Percentiles rank a stretch among this genome's conserved stretches.
Conservation (phyloP, 495 filamentous ascomycete genomes). For the Trichoderma reesei region DNA sequence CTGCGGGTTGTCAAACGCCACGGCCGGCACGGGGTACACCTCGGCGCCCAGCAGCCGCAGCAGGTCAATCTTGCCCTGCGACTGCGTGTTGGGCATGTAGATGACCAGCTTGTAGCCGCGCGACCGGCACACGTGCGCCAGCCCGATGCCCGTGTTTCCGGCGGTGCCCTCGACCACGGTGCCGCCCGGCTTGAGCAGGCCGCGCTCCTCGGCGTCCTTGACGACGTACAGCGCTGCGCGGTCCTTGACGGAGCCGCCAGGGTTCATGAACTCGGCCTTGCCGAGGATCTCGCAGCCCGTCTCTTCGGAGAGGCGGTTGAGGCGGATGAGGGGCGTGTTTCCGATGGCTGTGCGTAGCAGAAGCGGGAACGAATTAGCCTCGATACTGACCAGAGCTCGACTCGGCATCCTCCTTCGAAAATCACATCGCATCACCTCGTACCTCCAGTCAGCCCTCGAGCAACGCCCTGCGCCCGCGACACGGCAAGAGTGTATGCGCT, state of each 20-base stretch:
- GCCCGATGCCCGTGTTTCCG: constrained; percentile 94
- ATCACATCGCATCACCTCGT: constrained; percentile 17
- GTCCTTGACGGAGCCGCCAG: constrained; percentile 93
- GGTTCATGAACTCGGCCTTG: constrained; percentile 98
- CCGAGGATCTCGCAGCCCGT: constrained; percentile 92
- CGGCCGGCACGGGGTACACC: constrained; percentile 94
- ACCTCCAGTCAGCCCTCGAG: constrained; percentile 83
- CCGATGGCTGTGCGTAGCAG: constrained; percentile 64
- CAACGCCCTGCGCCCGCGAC: constrained; percentile 73
- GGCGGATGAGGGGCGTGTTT: constrained; percentile 87
- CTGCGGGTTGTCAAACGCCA: constrained; percentile 88
- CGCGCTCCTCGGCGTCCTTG: constrained; percentile 82
- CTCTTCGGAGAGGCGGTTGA: constrained; percentile 79
- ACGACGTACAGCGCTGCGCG: constrained; percentile 91
- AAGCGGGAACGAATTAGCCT: too few species aligned
- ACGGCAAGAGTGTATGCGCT: constrained; percentile 38
- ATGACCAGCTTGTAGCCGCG: constrained; percentile 93
- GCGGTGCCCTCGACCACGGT: constrained; percentile 96
- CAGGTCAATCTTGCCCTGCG: constrained; percentile 93
- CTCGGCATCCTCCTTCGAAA: constrained; percentile 9
- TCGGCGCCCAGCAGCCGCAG: constrained; percentile 88
- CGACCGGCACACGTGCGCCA: constrained; percentile 90
- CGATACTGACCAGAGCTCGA: not conserved
- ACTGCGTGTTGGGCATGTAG: constrained; percentile 99
- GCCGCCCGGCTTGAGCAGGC: constrained; percentile 71